Evolutionary conservation across 306 rosid species (phyloP).

Genomic region (Corylus avellana): DNA sequence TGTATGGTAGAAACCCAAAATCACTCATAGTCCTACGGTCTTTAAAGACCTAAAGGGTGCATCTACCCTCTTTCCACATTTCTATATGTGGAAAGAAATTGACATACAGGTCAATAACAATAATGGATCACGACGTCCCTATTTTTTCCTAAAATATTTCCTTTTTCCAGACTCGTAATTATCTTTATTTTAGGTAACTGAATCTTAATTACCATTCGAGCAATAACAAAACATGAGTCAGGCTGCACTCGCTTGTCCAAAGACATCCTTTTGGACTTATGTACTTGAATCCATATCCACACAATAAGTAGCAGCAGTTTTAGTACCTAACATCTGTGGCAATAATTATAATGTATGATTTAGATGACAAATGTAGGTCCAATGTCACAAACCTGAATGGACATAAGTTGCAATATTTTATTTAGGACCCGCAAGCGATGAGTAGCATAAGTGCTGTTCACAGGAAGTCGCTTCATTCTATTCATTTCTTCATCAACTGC

Average conservation of each 20-base stretch:
- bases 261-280: background rate
- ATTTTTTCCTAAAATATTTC: background rate
- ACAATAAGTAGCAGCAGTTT: background rate
- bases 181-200: background rate
- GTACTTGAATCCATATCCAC: background rate
- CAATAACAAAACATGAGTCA: background rate
- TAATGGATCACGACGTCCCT: background rate
- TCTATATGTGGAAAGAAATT: background rate
- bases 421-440: slow-evolving; percentile 82
- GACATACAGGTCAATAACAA: background rate
- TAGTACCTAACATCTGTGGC: background rate
- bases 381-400: slow-evolving; percentile 55
- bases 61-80: background rate
- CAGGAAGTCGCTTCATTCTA: slow-evolving; percentile 62
- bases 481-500: slow-evolving; percentile 61
- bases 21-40: background rate
- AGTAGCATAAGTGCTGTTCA: slow-evolving; percentile 56
- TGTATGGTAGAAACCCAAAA: background rate
- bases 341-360: background rate
- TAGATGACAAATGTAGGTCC: slow-evolving; percentile 2
- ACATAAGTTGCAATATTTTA: slow-evolving; percentile 73
- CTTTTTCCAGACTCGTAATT: background rate
- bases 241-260: background rate
- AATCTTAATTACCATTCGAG: background rate
- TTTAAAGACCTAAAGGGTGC: background rate